These are phyloP conservation scores for Drechslerella coelobrocha DNA, from an alignment of 2,329 filamentous ascomycete genomes.

Conservation along the genomic window DNA sequence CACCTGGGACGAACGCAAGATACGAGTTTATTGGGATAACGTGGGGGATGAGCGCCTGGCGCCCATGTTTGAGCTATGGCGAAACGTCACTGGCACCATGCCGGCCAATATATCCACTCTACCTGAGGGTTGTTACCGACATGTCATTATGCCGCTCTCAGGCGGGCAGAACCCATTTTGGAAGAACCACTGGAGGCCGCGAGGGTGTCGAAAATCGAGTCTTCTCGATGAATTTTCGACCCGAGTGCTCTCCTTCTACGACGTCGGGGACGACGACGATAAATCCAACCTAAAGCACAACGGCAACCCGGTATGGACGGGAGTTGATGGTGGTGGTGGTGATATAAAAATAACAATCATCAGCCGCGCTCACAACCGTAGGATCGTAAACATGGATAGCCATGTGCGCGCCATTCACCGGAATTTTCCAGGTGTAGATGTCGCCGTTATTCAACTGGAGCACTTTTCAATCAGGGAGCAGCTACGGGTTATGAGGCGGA, in stretches of 20 bases:
- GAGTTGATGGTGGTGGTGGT: no score
- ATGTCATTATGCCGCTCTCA: conserved; percentile 54
- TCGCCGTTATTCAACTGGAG: conserved; percentile 53
- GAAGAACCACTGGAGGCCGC: conserved; percentile 50
- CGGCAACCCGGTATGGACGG: no score
- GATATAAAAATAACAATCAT: no score
- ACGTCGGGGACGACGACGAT: conserved; percentile 8
- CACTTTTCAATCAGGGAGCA: conserved; percentile 52
- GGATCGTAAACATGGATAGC: conserved; percentile 48
- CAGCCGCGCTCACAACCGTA: conserved; percentile 51
- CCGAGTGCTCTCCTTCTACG: conserved; percentile 34
- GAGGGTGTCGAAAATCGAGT: conserved; percentile 36
- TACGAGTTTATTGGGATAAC: conserved; percentile 24
- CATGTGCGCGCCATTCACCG: no score
- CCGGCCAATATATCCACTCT: conserved; percentile 52
- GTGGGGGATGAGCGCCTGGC: conserved; percentile 39
- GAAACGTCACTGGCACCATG: conserved; percentile 52
- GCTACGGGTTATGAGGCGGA: conserved; percentile 49
- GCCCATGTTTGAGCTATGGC: conserved; percentile 53
- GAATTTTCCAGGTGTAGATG: conserved; percentile 48
- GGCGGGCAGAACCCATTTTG: conserved; percentile 55
- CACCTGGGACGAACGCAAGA: conserved; percentile 21
- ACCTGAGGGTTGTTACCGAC: conserved; percentile 52
- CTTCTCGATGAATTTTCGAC: conserved; percentile 50
- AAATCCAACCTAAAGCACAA: conserved; percentile 3